phyloP scores from a whole-genome alignment of 495 filamentous ascomycete species.

The Cercophora sp. region DNA sequence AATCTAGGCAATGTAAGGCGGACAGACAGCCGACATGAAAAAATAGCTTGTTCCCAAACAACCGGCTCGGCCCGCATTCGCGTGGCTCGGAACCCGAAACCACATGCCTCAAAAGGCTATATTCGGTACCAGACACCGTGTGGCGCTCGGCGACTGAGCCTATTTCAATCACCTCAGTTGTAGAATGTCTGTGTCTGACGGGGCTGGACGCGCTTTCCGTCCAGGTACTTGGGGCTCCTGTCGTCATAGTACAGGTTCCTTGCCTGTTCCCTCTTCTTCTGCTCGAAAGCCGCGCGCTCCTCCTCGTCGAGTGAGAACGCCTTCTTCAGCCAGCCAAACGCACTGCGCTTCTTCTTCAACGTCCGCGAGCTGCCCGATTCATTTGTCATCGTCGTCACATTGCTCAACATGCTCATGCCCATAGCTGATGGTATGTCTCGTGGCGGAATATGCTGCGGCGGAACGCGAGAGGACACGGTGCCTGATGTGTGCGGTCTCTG shows the following conservation, averaged over 20 bases:
- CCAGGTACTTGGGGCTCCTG: conserved; percentile 39
- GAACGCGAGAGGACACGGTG: conserved; percentile 25
- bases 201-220: conserved; percentile 37
- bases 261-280: conserved; percentile 35
- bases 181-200: background rate
- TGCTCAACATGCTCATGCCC: conserved; percentile 51
- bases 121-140: background rate
- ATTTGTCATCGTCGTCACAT: conserved; percentile 32
- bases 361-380: conserved; percentile 30
- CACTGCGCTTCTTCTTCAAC: conserved; percentile 56
- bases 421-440: conserved; percentile 46
- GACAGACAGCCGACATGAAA: background rate
- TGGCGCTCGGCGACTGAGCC: background rate
- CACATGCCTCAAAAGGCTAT: background rate
- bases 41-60: background rate
- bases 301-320: conserved; percentile 55
- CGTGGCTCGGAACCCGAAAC: background rate
- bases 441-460: conserved; percentile 24
- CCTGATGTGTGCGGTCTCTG: conserved; percentile 53
- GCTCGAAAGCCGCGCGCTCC: conserved; percentile 49
- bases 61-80: conserved; percentile 13
- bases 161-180: background rate
- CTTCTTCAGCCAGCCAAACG: conserved; percentile 58
- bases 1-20: background rate
- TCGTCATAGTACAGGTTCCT: conserved; percentile 40